Evolutionary conservation across 441 rosid genomes (phyloP), one percentile per base, ranked within the genome.

Genomic region (Aleurites moluccanus): DNA sequence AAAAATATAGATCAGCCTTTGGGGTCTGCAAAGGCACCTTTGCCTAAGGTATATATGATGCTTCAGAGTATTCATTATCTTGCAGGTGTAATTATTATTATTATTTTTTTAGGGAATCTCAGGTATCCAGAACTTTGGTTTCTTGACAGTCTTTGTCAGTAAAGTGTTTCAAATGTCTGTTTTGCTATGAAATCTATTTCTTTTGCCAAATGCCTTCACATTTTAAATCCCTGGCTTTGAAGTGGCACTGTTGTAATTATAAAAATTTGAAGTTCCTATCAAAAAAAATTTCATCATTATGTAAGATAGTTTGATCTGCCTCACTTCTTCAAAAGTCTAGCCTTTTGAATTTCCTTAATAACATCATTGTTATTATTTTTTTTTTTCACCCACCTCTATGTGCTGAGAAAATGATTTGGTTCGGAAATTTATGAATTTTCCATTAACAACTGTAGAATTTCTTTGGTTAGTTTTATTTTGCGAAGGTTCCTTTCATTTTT

Each of bases 21-120:
- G 68, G 85, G 79, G 69, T 85, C 90, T 57, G 80, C 77, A 60
- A 85, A 78, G 72, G 74, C 93, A 62, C 35, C 86, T 65, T 73
- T 80, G 73, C 83, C 90, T 56, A 91, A 90, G 99, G 98, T 94
- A 87, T 35, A 87, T 27, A 61, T 72, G 67, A 67, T 65, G 8
- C n/a, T 71, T 57, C 9, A 16, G 45, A 4, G 28, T 35, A 25
- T 60, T 65, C 42, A 23, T 52, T 56, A 18, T 28, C 38, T 56
- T 67, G 49, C 13, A 44, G 35, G 50, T 61, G 42, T 59, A n/a
- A 50, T 53, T 77, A 45, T n/a, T n/a, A n/a, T n/a, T n/a, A 47
- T 33, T 1, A 57, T 25, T 23, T 40, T 33, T 65, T 7, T 38
- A 45, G 62, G 61, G 40, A 75, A 27, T 49, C 38, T 73, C 25